Base-by-base conservation (phyloP, 345 rosid genomes). In the Pistacia vera region DNA sequence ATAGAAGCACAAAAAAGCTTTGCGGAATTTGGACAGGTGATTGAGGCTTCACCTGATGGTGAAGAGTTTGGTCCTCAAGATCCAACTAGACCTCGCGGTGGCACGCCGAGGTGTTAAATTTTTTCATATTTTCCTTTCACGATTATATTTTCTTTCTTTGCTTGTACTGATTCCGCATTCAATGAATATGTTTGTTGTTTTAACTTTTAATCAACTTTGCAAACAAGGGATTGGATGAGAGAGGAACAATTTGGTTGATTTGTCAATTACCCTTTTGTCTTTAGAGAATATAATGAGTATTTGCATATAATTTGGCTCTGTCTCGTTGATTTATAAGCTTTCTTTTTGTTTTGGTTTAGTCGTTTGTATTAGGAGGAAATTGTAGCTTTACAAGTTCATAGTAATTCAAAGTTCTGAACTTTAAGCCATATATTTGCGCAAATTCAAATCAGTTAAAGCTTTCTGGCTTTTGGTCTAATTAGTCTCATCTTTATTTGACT, bases 31-130 rank as follows among this genome's bases (percentile, higher is more conserved):
- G 97, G 95, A 5, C 98, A 94, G 74, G 84, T 92, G 66, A 81
- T 94, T 60, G 88, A 87, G 59, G 75, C 92, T 11, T 82, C 90
- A 48, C 71, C 83, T 12, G 97, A 92, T 56, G 89, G 90, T 20
- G 90, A 83, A 16, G 72, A 57, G 68, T 92, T 82, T 73, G 96
- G 97, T 70, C 97, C 97, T 36, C 70, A 78, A 52, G 98, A 94
- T 70, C 63, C 97, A 88, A 66, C 81, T 92, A 44, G 89, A 94
- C 72, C 92, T 92, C 73, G 80, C 81, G 82, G 69, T 55, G 98
- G 97, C 81, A 79, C 52, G 63, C 98, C 97, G 57, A 87, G 98
- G 97, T 90, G 17, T 2, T 54, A 2, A 17, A 28, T 2, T 1
- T 1, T 30, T 30, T 46, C 51, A 54, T 9, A 14, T n/a, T 7